A percentile compares a stretch with the other conserved stretches of the same genome.
These are phyloP conservation scores for Piedraia hortae DNA, from an alignment of 2,329 filamentous ascomycete species.

Conservation along the genomic window DNA sequence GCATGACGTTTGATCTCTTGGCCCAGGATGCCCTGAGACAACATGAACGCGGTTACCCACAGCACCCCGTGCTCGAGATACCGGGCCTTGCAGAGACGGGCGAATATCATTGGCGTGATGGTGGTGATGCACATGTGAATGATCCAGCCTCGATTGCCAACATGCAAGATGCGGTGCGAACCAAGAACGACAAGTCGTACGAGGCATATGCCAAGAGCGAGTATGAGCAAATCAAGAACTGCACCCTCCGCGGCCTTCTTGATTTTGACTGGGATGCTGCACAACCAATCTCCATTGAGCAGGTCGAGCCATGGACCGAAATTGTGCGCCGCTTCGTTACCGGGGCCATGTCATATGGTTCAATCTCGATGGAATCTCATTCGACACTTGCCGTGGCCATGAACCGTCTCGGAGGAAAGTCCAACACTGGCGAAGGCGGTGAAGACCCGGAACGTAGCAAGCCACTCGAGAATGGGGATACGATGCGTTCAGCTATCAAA, in stretches of 20 bases:
- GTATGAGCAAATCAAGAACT: conserved; percentile 90
- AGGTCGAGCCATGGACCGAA: conserved; percentile 94
- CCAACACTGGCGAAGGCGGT: conserved; percentile 91
- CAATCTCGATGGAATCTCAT: conserved; percentile 95
- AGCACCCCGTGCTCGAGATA: conserved; percentile 45
- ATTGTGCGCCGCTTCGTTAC: conserved; percentile 92
- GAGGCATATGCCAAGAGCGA: conserved; percentile 82
- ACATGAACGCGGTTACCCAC: conserved; percentile 79
- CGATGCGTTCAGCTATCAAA: conserved; percentile 92
- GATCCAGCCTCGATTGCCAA: conserved; percentile 87
- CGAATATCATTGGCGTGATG: conserved; percentile 96
- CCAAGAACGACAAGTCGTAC: conserved; percentile 96
- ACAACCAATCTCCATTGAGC: conserved; percentile 68
- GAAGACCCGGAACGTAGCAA: conserved; percentile 80
- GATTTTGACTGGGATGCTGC: conserved; percentile 88
- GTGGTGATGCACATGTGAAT: conserved; percentile 84
- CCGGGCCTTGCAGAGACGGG: conserved; percentile 72
- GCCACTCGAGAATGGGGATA: conserved; percentile 70
- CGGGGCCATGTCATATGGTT: conserved; percentile 94
- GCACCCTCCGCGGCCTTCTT: conserved; percentile 74
- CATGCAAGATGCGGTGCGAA: conserved; percentile 84
- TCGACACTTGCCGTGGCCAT: conserved; percentile 86
- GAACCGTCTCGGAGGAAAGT: conserved; percentile 90
- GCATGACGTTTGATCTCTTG: conserved; percentile 78
- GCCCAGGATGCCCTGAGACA: conserved; percentile 85